Base-by-base conservation (phyloP, 345 rosid species). In the Raphanus sativus region DNA sequence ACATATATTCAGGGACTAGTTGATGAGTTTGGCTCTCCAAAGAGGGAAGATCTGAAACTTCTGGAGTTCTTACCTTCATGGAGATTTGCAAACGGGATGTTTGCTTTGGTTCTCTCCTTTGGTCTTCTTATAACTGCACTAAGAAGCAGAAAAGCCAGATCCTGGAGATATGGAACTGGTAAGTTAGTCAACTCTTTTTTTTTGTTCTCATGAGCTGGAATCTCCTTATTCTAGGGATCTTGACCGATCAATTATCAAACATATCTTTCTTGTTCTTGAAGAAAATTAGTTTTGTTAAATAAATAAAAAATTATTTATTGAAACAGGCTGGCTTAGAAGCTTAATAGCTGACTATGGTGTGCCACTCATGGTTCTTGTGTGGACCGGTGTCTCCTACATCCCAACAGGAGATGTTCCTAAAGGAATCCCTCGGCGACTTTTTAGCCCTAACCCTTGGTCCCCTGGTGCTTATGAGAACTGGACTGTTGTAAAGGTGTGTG, bases 11-110 rank as follows among this genome's bases (percentile, higher is more conserved):
- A 92, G 98, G 98, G 98, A 77, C 81, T 89, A 58, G 89, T 94
- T 32, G 97, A 92, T 71, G 98, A 94, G 81, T 94, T 94, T 71
- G 86, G 95, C 12, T 70, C 87, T 75, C 98, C 98, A 0, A 45
- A 84, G 67, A 83, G 89, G n/a, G 92, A 87, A 71, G 80, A 90
- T 73, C 81, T 81, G 40, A 85, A 75, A 10, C 84, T 76, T 52
- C 34, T 84, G 12, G 89, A 90, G 80, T 86, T 87, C 33, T 67
- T 80, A 65, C 86, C 89, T 76, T 85, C 98, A 29, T 92, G 98
- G 97, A 87, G 97, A 77, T 94, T 94, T 68, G 92, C 93, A 28
- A 94, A 92, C 81, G 98, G 98, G 67, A 94, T 94, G 98, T 94
- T 92, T 72, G 97, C 97, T 50, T 69, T 90, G 61, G 97, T 94